Conservation (phyloP, 331 rosid species). For the Phaseolus coccineus region DNA sequence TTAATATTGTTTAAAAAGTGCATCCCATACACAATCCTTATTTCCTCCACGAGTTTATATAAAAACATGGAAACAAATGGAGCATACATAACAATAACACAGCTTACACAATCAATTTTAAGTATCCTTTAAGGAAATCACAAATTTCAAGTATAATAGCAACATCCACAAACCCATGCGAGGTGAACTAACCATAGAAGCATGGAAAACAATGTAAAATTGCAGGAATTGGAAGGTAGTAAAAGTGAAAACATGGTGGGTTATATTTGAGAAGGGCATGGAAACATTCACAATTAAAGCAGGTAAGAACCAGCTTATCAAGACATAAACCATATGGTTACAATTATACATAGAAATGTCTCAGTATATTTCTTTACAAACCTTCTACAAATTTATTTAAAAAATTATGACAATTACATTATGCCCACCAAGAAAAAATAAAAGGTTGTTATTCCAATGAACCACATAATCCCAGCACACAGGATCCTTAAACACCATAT, state of each 20-base stretch:
- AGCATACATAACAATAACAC: not conserved
- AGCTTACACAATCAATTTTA: not conserved
- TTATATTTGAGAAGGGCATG: not conserved
- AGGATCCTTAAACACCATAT: not conserved
- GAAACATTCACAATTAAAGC: not conserved
- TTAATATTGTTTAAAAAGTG: not conserved
- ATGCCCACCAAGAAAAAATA: not conserved
- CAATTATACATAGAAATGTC: not conserved
- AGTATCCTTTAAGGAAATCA: not conserved
- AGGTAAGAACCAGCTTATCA: not conserved
- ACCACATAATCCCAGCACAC: conserved; percentile 10
- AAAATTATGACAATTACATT: not conserved
- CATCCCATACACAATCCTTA: conserved; percentile 4
- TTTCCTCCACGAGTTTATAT: not conserved
- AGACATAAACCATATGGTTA: not conserved
- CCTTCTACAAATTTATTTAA: not conserved
- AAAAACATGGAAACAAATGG: conserved; percentile 28
- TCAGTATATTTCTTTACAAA: not conserved
- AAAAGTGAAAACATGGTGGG: not conserved
- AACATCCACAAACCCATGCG: not conserved
- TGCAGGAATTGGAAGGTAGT: not conserved
- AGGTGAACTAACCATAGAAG: not conserved
- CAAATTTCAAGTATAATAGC: not conserved
- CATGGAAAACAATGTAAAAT: not conserved
- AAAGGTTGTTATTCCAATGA: not conserved